A percentile compares a stretch with the other conserved stretches of the same genome.
Evolutionary conservation across 768 basidiomycete genomes (phyloP).

Genomic region (Tubosaeta sp.): DNA sequence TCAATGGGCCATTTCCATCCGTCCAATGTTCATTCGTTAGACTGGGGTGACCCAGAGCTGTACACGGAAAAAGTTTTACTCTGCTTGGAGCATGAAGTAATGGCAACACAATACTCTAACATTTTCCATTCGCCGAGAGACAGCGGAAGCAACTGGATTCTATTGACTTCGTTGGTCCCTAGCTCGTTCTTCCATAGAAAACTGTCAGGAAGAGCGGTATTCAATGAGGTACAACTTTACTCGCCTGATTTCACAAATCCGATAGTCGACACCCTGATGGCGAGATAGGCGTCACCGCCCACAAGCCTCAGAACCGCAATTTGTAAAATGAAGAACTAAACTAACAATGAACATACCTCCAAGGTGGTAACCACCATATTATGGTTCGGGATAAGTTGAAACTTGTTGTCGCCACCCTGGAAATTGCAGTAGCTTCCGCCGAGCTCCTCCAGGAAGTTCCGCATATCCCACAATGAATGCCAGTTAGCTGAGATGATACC

Average conservation of each 20-base stretch:
- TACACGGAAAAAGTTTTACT: neutral
- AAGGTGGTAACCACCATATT: slow-evolving; percentile 9
- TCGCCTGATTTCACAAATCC: too few species aligned
- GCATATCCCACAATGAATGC: slow-evolving; percentile 2
- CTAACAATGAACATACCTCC: slow-evolving; percentile 11
- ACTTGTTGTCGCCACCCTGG: slow-evolving; percentile 32
- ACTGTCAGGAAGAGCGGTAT: neutral
- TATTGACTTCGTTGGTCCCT: neutral
- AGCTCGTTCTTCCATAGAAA: neutral
- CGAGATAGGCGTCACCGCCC: slow-evolving; percentile 38
- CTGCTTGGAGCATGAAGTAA: neutral
- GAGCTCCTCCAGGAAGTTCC: slow-evolving; percentile 33
- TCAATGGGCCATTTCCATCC: neutral
- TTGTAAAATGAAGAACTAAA: neutral
- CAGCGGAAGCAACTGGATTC: neutral
- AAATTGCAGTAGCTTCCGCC: slow-evolving; percentile 34
- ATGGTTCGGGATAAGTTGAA: slow-evolving; percentile 23
- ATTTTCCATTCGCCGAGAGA: neutral
- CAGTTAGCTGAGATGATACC: neutral
- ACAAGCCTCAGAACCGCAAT: slow-evolving; percentile 23
- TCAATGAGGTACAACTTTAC: neutral
- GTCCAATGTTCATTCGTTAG: neutral
- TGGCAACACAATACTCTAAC: neutral
- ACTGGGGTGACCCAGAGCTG: neutral
- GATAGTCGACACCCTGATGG: slow-evolving; percentile 24